A percentile compares a stretch with the other conserved stretches of the same genome.
phyloP scores from a whole-genome alignment of 495 filamentous ascomycete species.

The Achaetomiella virescens region DNA sequence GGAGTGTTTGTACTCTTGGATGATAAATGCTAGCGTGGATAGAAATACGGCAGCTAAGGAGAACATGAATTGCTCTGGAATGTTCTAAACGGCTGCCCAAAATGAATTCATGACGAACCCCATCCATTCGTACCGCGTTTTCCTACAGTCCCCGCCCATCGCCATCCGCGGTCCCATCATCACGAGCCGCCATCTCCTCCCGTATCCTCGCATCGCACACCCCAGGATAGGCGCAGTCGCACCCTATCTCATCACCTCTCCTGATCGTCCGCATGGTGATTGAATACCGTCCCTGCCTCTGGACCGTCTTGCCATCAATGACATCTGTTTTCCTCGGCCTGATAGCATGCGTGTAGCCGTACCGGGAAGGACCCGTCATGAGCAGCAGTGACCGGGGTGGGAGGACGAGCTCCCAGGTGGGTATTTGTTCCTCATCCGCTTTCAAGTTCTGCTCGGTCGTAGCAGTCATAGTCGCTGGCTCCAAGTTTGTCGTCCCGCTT shows the following conservation, averaged over 20 bases:
- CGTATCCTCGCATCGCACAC: conserved; percentile 28
- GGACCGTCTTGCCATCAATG: conserved; percentile 17
- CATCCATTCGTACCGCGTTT: too few species aligned
- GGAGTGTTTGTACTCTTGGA: too few species aligned
- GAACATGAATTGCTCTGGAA: too few species aligned
- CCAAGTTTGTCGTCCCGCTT: not conserved
- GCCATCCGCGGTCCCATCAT: not conserved
- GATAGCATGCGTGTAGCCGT: conserved; percentile 30
- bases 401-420: conserved; percentile 24
- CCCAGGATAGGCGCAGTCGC: conserved; percentile 25
- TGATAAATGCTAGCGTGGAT: too few species aligned
- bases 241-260: conserved; percentile 19
- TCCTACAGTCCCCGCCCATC: not conserved
- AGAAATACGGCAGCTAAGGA: too few species aligned
- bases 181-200: conserved; percentile 16
- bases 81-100: too few species aligned
- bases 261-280: conserved; percentile 27
- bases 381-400: conserved; percentile 25
- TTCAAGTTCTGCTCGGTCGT: not conserved
- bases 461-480: not conserved
- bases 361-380: conserved; percentile 27
- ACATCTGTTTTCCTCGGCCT: conserved; percentile 27
- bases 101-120: too few species aligned
- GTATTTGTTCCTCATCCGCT: conserved; percentile 5
- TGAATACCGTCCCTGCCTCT: conserved; percentile 24